Evolutionary conservation across 345 rosid genomes (phyloP).

Genomic region (Rhizophora mangle): DNA sequence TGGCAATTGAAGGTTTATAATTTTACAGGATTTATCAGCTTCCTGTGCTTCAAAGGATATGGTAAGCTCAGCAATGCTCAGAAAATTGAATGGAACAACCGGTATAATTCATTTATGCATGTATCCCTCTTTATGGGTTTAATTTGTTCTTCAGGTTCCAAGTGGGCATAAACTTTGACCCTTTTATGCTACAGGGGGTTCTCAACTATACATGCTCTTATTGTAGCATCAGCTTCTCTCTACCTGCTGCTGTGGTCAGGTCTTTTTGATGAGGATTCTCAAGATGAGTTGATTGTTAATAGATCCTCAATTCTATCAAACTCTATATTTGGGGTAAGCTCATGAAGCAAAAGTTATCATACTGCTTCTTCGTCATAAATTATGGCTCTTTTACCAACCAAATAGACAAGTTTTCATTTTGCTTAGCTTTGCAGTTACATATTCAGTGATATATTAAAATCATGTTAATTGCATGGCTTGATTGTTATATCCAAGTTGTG

Average conservation of each 20-base stretch:
- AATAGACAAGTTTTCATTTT: neutral
- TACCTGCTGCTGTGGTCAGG: conserved; percentile 58
- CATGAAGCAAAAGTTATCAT: neutral
- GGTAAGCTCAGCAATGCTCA: conserved; percentile 45
- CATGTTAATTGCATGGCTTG: no score
- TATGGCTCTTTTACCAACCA: neutral
- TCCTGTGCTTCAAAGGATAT: conserved; percentile 48
- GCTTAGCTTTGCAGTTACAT: neutral
- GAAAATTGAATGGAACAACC: conserved; percentile 80
- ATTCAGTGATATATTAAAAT: no score
- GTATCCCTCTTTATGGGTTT: neutral
- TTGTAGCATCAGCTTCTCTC: conserved; percentile 56
- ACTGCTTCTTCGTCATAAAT: conserved; percentile 4
- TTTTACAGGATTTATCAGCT: conserved; percentile 51
- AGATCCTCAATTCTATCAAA: conserved; percentile 56
- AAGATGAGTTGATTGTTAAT: conserved; percentile 45
- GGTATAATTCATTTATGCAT: conserved; percentile 35
- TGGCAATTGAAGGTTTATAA: conserved; percentile 57
- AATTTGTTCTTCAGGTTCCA: neutral
- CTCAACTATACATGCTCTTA: conserved; percentile 78
- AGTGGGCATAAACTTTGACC: conserved; percentile 5
- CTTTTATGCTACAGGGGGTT: conserved; percentile 57
- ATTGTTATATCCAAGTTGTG: no score
- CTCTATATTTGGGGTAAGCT: conserved; percentile 62
- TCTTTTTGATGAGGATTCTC: conserved; percentile 52